Conservation (phyloP, 2,329 filamentous ascomycete genomes). For the Aspergillus aculeatus region DNA sequence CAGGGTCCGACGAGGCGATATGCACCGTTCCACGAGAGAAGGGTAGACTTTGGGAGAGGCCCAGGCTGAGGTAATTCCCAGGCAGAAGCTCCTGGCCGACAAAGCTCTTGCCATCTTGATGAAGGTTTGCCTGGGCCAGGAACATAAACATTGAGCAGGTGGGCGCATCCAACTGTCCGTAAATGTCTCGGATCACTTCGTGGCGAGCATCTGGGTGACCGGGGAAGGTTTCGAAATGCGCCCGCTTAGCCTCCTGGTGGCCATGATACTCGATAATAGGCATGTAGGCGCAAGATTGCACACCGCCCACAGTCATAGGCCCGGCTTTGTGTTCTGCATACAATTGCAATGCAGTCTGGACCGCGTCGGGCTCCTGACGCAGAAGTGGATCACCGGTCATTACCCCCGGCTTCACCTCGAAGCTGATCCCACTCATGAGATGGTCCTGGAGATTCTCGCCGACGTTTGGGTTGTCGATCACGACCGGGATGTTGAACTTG, state of each 20-base stretch:
- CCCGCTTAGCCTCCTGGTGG: neutral
- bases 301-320: neutral
- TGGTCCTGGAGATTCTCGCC: slow-evolving; percentile 5
- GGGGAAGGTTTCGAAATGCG: too few relatives aligned
- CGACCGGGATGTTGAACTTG: neutral
- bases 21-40: neutral
- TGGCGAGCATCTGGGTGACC: too few relatives aligned
- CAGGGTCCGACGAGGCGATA: neutral
- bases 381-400: slow-evolving; percentile 3
- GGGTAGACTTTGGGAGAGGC: neutral
- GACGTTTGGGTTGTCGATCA: neutral
- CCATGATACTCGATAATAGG: neutral
- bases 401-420: slow-evolving; percentile 6
- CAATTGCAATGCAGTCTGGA: too few relatives aligned
- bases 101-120: neutral
- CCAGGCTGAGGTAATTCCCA: too few relatives aligned
- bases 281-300: neutral
- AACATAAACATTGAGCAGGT: too few relatives aligned
- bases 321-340: slow-evolving; percentile 9
- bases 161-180: too few relatives aligned
- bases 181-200: too few relatives aligned
- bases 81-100: neutral
- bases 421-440: slow-evolving; percentile 14
- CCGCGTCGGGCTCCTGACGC: slow-evolving; percentile 4
- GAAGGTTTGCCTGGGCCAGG: too few relatives aligned